A percentile compares a stretch with the other conserved stretches of the same genome.
phyloP scores from a whole-genome alignment of 2,329 filamentous ascomycete genomes.

The Penicillium sp. region DNA sequence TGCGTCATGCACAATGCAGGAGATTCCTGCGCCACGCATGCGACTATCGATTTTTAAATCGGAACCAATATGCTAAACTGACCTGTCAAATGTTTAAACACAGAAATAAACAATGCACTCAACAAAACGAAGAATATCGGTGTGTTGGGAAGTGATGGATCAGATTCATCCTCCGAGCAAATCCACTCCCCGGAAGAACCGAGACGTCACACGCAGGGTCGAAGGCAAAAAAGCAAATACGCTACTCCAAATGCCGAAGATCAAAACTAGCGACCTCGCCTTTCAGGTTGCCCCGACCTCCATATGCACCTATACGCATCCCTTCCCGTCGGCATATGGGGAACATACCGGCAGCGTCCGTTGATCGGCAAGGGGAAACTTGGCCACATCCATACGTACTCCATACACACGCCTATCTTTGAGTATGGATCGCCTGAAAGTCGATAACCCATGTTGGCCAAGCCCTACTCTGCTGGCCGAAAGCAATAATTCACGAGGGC shows the following conservation, averaged over 20 bases:
- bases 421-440: not conserved
- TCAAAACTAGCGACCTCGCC: not conserved
- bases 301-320: not conserved
- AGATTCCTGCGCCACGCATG: slow-evolving; percentile 6
- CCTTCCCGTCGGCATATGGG: not conserved
- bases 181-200: not conserved
- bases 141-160: not conserved
- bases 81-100: no score
- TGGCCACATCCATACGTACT: not conserved
- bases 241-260: not conserved
- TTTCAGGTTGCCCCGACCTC: not conserved
- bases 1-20: slow-evolving; percentile 10
- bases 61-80: not conserved
- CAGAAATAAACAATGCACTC: not conserved
- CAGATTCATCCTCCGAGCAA: not conserved
- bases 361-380: not conserved
- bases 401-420: not conserved
- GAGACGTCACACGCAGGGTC: not conserved
- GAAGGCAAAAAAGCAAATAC: not conserved
- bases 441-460: not conserved
- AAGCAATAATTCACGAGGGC: slow-evolving; percentile 4
- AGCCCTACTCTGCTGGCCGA: not conserved
- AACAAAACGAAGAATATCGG: not conserved
- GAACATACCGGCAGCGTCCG: not conserved
- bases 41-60: slow-evolving; percentile 8